Evolutionary conservation across 2,329 filamentous ascomycete species (phyloP), one percentile per base, ranked within the genome.

Genomic region (Aspergillus flavus): DNA sequence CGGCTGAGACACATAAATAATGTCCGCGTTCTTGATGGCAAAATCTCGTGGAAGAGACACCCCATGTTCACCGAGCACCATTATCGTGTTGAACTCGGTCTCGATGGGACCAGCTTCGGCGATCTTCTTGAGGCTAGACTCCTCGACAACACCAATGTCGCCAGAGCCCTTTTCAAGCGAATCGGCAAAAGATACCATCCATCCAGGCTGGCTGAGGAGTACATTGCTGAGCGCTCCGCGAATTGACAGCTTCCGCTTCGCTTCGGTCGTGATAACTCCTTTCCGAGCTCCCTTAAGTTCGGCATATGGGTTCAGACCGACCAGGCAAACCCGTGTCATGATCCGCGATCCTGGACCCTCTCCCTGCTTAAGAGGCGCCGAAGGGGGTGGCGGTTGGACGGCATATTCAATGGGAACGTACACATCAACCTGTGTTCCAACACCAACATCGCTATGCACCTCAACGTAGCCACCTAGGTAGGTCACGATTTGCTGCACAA

Each of bases 401-500:
- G 67, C 46, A 3, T 61, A 63, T 3, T 68, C 52, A 10, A 73
- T 64, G 1, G 74, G 73, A 36, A 76, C 69, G 50, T 67, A 68
- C 3, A 76, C 68, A 32, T 75, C 69, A 2, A 76, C 69, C 48
- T 73, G 67, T 0, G 75, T 76, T 2, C 75, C 73, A 1, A 63
- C 59, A 4, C 69, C 71, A 7, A 66, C n/a, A 21, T 73, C 69
- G 55, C 80, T 85, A 30, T 79, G 80, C 12, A 90, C 80, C 3
- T 85, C 81, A 26, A 90, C 83, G 0, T 79, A 78, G 0, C 88
- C 88, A 6, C 82, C 81, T 0, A 90, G 77, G 45, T 84, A 83
- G 19, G 82, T 80, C 2, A 89, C 82, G 2, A 91, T 84, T 68
- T 79, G 67, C 23, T 83, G 81, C 0, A 91, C 88, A 7, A 91